Base-by-base conservation (phyloP, 495 filamentous ascomycete genomes). In the Thozetella sp. region DNA sequence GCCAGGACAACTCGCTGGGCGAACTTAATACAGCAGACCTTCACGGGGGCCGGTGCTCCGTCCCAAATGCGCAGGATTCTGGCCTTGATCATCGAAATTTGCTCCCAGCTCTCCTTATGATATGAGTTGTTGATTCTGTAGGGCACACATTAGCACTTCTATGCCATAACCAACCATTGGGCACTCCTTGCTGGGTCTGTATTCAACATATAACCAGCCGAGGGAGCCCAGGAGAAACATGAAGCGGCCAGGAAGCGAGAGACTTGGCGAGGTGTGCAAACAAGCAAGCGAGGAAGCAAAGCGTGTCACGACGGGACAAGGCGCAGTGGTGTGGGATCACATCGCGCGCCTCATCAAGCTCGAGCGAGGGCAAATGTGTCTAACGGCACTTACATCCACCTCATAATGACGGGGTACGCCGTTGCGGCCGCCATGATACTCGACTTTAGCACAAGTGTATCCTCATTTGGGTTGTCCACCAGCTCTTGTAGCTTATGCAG, bases 1-100 rank as follows among this genome's bases (percentile, higher is more conserved):
- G 92, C 89, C 56, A 96, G 89, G 46, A 99, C 90, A 34, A 98
- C 92, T 24, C 91, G 85, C 77, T 98, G 93, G 17, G 91, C 88
- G 67, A 99, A 98, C 70, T 99, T 99, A 81, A 97, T 90, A 74
- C 95, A 97, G 80, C 92, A 94, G 67, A 97, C 83, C 68, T 88
- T 89, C 48, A 98, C 86, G 0, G 91, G 87, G 10, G 86, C 79
- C 2, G 85, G 79, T 11, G 91, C 92, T 22, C 80, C 81, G 73
- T 98, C 95, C 95, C 93, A 97, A 69, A 93, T 85, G 51, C 83
- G 86, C 59, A 97, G 72, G 57, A 99, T 93, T 53, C 88, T 90
- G 20, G 88, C 86, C 76, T 99, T 99, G 74, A 98, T 95, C 12
- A 87, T 81, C 52, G 84, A 83, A 86, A 97, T 97, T 46, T 86